phyloP scores from a whole-genome alignment of 164 flowering plant species.

The Litsea cubeba region DNA sequence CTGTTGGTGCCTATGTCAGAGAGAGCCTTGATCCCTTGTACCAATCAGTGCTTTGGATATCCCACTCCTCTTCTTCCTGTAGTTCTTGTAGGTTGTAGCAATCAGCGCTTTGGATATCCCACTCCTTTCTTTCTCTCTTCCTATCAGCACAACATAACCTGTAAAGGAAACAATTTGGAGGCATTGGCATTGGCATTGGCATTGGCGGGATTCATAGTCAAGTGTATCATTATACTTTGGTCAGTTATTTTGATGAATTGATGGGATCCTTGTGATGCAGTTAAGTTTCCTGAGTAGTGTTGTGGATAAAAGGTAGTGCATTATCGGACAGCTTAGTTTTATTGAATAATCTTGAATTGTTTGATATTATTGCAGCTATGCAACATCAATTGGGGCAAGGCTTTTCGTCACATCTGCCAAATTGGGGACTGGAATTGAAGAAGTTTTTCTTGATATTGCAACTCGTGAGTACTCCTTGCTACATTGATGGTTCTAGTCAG shows the following conservation, averaged over 20 bases:
- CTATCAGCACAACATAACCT: no score
- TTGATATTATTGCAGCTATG: conserved; percentile 19
- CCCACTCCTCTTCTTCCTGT: no score
- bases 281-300: not conserved
- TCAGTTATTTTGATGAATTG: not conserved
- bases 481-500: not conserved
- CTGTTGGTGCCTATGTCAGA: no score
- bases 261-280: not conserved
- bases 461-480: conserved; percentile 17
- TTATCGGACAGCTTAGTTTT: not conserved
- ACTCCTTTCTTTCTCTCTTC: no score
- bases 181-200: no score
- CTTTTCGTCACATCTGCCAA: conserved; percentile 31
- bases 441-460: conserved; percentile 31
- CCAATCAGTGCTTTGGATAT: no score
- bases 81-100: no score
- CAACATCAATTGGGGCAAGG: conserved; percentile 28
- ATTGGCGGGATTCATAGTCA: no score
- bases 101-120: no score
- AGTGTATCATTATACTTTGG: not conserved
- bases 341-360: conserved; percentile 1
- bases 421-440: conserved; percentile 29
- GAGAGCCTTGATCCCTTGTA: no score
- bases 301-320: not conserved
- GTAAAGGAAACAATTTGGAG: no score